Conservation (phyloP, 1,284 basidiomycete species). For the Moesziomyces globuligerus region DNA sequence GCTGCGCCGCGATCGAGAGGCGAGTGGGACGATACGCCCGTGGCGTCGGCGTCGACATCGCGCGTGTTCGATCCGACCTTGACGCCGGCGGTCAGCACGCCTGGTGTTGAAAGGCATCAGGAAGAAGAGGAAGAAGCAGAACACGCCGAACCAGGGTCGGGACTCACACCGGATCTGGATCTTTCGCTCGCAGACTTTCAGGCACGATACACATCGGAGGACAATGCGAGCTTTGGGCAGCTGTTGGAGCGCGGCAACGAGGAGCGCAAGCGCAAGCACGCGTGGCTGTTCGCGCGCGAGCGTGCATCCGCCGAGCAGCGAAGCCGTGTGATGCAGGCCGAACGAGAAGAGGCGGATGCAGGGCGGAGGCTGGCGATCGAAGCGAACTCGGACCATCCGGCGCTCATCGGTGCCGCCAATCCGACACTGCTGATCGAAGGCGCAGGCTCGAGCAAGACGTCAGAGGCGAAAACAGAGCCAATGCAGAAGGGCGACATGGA, state of each 20-base stretch:
- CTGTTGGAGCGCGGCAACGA: slow-evolving; percentile 54
- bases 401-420: slow-evolving; percentile 1
- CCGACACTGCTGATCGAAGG: slow-evolving; percentile 7
- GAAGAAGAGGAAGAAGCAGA: slow-evolving; percentile 5
- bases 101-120: not conserved
- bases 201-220: slow-evolving; percentile 60
- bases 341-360: slow-evolving; percentile 18
- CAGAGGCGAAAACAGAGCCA: not conserved
- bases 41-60: slow-evolving; percentile 1
- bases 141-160: slow-evolving; percentile 14
- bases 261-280: slow-evolving; percentile 41
- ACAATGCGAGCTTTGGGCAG: slow-evolving; percentile 63
- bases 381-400: slow-evolving; percentile 26
- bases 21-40: slow-evolving; percentile 44
- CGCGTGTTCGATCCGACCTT: slow-evolving; percentile 19
- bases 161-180: slow-evolving; percentile 18
- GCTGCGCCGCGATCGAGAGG: not conserved
- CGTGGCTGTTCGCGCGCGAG: slow-evolving; percentile 56
- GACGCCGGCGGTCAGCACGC: slow-evolving; percentile 15
- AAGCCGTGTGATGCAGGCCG: slow-evolving; percentile 14
- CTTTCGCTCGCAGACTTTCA: slow-evolving; percentile 58
- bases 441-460: not conserved
- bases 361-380: slow-evolving; percentile 46
- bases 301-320: slow-evolving; percentile 30
- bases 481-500: not conserved